Evolutionary conservation across 2,329 filamentous ascomycete species (phyloP), one percentile per base, ranked within the genome.

Genomic region (Anthostomella pinea): DNA sequence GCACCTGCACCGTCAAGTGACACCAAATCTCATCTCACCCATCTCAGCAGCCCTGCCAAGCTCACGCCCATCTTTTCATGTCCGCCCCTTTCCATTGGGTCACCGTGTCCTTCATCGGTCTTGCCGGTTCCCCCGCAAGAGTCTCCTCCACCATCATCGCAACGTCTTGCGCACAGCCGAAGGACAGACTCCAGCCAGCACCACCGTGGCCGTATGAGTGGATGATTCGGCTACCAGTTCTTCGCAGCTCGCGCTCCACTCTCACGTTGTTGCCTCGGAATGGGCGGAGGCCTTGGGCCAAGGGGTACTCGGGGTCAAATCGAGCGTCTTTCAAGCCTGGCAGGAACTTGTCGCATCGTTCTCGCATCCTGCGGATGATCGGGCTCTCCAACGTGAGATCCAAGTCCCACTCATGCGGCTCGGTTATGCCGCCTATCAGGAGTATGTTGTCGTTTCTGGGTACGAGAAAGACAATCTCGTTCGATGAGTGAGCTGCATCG

Each of bases 191-290:
- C 67, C 67, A 70, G 4, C 67, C 68, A 3, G 65, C 60, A 4
- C 65, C 67, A 5, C 66, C 66, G 31, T 70, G 67, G 1, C 68
- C 67, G 41, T 70, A 70, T 2, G 58, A 62, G 35, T 70, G 67
- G 3, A 70, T 57, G 28, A 68, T 64, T n/a, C 57, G 57, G 43
- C 59, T 63, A 8, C 48, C 46, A 11, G 49, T 39, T 33, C 49
- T 37, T 23, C 60, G 56, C 10, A 63, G 50, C 41, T 71, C 67
- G 1, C 64, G 57, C 48, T 70, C 67, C 6, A 71, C 64, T 7
- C 66, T 58, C 4, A 70, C 64, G 29, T 69, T 67, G 8, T 45
- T 49, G 9, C 48, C 45, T 18, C 67, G 46, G 43, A 66, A 66
- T 5, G 67, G 67, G 5, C 68, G 59, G 13, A 67, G 48, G 1